Evolutionary conservation across 2,329 filamentous ascomycete genomes (phyloP).

Genomic region (Fusarium sp.): DNA sequence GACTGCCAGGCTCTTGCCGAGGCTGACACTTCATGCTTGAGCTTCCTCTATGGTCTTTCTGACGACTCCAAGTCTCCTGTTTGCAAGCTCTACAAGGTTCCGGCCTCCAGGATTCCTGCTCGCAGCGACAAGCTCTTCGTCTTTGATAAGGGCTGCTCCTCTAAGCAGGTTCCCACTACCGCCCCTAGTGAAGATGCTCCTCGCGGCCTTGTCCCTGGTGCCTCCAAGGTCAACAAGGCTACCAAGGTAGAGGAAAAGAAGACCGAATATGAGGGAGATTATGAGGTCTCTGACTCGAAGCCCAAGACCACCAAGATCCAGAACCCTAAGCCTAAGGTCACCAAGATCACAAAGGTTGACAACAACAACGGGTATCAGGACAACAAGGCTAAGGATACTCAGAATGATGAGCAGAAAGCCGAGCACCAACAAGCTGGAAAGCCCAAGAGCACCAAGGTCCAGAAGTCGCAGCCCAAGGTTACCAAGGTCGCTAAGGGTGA

Average conservation of each 20-base stretch:
- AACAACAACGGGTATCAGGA: too few relatives aligned
- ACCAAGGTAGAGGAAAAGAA: not conserved
- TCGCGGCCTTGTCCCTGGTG: not conserved
- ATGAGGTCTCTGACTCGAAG: too few relatives aligned
- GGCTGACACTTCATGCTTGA: slow-evolving; percentile 7
- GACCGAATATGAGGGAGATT: not conserved
- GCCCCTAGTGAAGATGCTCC: slow-evolving; percentile 1
- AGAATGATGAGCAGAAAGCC: too few relatives aligned
- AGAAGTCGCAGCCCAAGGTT: not conserved
- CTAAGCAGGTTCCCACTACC: slow-evolving; percentile 12
- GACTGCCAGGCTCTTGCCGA: slow-evolving; percentile 11
- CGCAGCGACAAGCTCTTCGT: not conserved
- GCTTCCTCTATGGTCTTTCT: slow-evolving; percentile 12
- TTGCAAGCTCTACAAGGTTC: slow-evolving; percentile 20
- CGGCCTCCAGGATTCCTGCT: slow-evolving; percentile 9
- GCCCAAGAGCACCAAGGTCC: too few relatives aligned
- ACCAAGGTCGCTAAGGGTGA: not conserved
- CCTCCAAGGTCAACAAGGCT: not conserved
- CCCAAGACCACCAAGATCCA: too few relatives aligned
- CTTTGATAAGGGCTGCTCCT: slow-evolving; percentile 10
- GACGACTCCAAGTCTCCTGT: slow-evolving; percentile 1
- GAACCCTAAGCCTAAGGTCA: too few relatives aligned
- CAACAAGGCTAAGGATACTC: too few relatives aligned
- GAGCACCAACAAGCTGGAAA: too few relatives aligned
- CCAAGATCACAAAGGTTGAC: too few relatives aligned